Conservation (phyloP, 768 basidiomycete species). For the Russula earlei region DNA sequence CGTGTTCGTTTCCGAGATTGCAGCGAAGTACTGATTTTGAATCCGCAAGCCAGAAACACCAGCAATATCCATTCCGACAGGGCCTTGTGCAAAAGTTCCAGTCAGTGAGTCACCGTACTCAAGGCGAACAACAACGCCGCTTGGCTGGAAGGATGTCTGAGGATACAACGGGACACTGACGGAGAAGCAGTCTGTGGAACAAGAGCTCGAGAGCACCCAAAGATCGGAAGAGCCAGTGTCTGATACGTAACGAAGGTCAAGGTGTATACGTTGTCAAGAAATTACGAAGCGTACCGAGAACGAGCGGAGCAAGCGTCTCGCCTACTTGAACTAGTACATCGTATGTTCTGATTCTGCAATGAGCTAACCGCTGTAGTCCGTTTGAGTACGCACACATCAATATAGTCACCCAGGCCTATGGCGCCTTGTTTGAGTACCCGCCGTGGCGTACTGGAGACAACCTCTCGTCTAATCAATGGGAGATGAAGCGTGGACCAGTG, state of each 20-base stretch:
- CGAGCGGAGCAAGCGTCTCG: conserved; percentile 39
- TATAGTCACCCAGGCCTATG: conserved; percentile 50
- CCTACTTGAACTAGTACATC: conserved; percentile 53
- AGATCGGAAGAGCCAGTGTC: conserved; percentile 75
- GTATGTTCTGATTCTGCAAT: conserved; percentile 40
- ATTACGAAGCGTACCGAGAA: conserved; percentile 41
- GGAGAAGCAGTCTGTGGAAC: conserved; percentile 34
- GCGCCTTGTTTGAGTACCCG: conserved; percentile 15
- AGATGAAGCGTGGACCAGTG: conserved; percentile 2
- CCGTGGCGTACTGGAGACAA: background rate
- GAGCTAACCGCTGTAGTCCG: background rate
- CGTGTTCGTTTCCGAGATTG: conserved; percentile 62
- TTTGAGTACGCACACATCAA: conserved; percentile 45
- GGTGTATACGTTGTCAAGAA: background rate
- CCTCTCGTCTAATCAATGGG: conserved; percentile 5
- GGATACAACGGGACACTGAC: conserved; percentile 40
- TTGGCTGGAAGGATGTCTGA: conserved; percentile 37
- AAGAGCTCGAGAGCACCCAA: conserved; percentile 59
- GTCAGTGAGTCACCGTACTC: conserved; percentile 65
- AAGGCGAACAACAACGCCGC: conserved; percentile 39
- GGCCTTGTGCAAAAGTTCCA: conserved; percentile 57
- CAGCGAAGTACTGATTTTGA: conserved; percentile 49
- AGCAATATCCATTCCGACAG: conserved; percentile 51
- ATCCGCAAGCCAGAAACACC: conserved; percentile 43
- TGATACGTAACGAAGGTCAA: conserved; percentile 21